These are phyloP conservation scores for Akanthomyces lecanii DNA, from an alignment of 2,329 filamentous ascomycete genomes.

Conservation along the genomic window DNA sequence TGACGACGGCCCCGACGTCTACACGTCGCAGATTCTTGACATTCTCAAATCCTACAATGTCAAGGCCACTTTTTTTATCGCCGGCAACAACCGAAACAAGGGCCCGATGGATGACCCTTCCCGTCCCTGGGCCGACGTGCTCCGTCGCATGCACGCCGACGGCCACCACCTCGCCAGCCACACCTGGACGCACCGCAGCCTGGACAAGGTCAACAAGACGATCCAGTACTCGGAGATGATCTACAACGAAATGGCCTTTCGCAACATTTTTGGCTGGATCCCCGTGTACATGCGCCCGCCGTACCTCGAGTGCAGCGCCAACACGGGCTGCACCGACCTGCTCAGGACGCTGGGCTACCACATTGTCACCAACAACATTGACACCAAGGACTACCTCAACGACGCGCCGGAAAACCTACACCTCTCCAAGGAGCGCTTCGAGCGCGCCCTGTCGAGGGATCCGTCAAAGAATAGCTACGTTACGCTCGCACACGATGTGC, in stretches of 20 bases:
- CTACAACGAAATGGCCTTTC: constrained; percentile 42
- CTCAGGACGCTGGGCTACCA: constrained; percentile 48
- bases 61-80: constrained; percentile 41
- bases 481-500: constrained; percentile 50
- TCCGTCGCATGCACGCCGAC: constrained; percentile 37
- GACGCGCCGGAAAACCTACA: constrained; percentile 46
- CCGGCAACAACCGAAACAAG: constrained; percentile 39
- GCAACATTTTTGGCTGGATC: constrained; percentile 38
- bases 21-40: constrained; percentile 40
- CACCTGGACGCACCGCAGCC: constrained; percentile 44
- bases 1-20: constrained; percentile 43
- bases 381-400: constrained; percentile 58
- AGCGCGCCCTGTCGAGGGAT: constrained; percentile 32
- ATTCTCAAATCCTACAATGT: constrained; percentile 28
- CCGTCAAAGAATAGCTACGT: constrained; percentile 38
- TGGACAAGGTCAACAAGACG: constrained; percentile 33
- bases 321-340: constrained; percentile 36
- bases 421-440: constrained; percentile 37
- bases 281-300: constrained; percentile 44
- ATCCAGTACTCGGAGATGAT: constrained; percentile 37
- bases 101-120: constrained; percentile 36
- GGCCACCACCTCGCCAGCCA: constrained; percentile 46
- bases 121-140: constrained; percentile 32
- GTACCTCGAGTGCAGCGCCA: constrained; percentile 39
- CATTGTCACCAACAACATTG: constrained; percentile 52